These are phyloP conservation scores for Pseudisothecium myosuroides DNA, from an alignment of 225 moss, liverwort and hornwort species.

Conservation along the genomic window DNA sequence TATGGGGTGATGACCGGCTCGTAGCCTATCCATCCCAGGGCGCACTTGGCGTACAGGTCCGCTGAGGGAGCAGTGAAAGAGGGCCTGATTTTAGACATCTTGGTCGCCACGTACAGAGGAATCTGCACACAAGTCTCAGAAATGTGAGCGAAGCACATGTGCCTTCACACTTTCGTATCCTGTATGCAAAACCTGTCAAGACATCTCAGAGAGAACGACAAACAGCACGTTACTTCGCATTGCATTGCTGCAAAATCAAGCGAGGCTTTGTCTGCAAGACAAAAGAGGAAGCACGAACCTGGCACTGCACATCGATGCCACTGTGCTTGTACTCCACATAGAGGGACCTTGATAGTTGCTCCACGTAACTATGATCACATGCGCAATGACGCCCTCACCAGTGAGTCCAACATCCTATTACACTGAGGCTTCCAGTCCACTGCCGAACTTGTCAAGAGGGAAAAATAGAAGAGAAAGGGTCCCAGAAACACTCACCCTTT, in stretches of 20 bases:
- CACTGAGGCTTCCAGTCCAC: background rate
- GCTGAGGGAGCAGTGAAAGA: slow-evolving; percentile 41
- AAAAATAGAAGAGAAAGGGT: background rate
- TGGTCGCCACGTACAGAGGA: slow-evolving; percentile 61
- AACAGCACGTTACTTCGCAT: background rate
- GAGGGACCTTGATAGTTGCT: slow-evolving; percentile 54
- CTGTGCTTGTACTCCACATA: slow-evolving; percentile 73
- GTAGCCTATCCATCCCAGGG: slow-evolving; percentile 37
- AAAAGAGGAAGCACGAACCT: slow-evolving; percentile 11
- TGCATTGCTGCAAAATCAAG: background rate
- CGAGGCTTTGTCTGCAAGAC: background rate
- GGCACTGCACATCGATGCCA: slow-evolving; percentile 71
- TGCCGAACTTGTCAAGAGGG: background rate
- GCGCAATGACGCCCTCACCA: background rate
- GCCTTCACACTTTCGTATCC: background rate
- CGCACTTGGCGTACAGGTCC: slow-evolving; percentile 28
- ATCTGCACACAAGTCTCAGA: slow-evolving; percentile 17
- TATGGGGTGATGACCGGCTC: slow-evolving; percentile 49
- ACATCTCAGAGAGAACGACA: background rate
- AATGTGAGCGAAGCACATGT: background rate
- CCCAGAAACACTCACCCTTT: slow-evolving; percentile 33
- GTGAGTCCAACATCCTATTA: background rate
- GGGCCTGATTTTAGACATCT: slow-evolving; percentile 52
- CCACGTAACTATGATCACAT: slow-evolving; percentile 33
- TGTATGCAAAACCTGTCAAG: background rate